Evolutionary conservation across 2,329 filamentous ascomycete species (phyloP).

Genomic region (Akanthomyces lecanii): DNA sequence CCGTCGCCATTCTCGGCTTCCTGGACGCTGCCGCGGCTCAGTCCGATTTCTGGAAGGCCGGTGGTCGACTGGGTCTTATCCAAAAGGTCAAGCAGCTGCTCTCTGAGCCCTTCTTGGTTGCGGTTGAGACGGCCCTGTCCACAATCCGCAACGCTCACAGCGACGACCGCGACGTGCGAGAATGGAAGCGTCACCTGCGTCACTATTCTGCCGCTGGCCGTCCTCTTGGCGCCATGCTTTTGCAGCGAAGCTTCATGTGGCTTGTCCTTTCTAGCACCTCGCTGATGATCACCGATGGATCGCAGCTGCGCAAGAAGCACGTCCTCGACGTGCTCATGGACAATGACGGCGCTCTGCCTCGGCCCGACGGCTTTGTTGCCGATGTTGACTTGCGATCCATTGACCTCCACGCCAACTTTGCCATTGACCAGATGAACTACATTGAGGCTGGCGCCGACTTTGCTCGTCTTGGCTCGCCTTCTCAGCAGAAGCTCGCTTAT

Average conservation of each 20-base stretch:
- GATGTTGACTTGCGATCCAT: conserved; percentile 54
- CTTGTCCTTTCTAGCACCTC: conserved; percentile 76
- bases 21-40: conserved; percentile 75
- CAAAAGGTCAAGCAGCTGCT: conserved; percentile 68
- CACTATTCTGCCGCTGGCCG: conserved; percentile 76
- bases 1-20: conserved; percentile 85
- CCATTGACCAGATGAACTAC: conserved; percentile 77
- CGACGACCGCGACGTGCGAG: conserved; percentile 61
- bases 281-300: conserved; percentile 61
- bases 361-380: conserved; percentile 30
- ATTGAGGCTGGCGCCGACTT: conserved; percentile 90
- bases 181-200: conserved; percentile 84
- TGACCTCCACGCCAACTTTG: conserved; percentile 65
- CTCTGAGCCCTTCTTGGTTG: conserved; percentile 78
- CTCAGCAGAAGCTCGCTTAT: conserved; percentile 82
- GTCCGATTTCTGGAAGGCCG: conserved; percentile 73
- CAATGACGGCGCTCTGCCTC: conserved; percentile 37
- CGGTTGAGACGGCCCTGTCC: conserved; percentile 84
- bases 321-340: conserved; percentile 71
- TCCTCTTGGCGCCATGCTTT: conserved; percentile 83
- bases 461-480: conserved; percentile 70
- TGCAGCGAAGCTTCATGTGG: conserved; percentile 85
- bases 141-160: conserved; percentile 77
- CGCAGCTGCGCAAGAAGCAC: conserved; percentile 56
- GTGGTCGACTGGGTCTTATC: conserved; percentile 69